phyloP scores from a whole-genome alignment of 495 filamentous ascomycete species.

The Penicillium flavigenum region DNA sequence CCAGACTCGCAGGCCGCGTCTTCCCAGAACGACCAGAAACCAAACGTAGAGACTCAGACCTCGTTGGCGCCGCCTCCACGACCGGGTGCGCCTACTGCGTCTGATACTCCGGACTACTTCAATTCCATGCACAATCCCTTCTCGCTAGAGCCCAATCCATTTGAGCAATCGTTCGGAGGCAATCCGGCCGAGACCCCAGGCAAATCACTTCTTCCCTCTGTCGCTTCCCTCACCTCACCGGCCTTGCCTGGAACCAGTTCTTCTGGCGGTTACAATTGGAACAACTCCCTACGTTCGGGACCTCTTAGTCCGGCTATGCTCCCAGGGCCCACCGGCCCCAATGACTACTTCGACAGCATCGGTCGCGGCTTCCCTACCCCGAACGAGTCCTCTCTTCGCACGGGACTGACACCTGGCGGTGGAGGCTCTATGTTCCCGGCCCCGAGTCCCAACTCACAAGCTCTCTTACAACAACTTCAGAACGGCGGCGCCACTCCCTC shows the following conservation, averaged over 20 bases:
- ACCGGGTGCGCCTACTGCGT: conserved; percentile 56
- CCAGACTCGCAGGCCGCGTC: conserved; percentile 47
- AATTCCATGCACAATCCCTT: conserved; percentile 61
- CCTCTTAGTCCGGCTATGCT: conserved; percentile 98
- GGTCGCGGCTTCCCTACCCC: conserved; percentile 89
- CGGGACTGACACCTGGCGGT: conserved; percentile 90
- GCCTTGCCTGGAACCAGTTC: conserved; percentile 70
- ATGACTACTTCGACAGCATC: conserved; percentile 79
- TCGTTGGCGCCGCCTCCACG: conserved; percentile 77
- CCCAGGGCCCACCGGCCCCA: conserved; percentile 72
- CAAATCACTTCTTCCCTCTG: conserved; percentile 84
- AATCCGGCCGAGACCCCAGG: conserved; percentile 72
- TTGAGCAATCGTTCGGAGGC: conserved; percentile 86
- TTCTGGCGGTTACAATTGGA: conserved; percentile 71
- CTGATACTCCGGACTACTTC: conserved; percentile 77
- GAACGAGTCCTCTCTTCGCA: conserved; percentile 92
- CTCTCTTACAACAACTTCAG: conserved; percentile 73
- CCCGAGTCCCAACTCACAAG: conserved; percentile 81
- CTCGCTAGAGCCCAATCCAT: conserved; percentile 89
- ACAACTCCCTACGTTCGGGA: conserved; percentile 82
- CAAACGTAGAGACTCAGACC: conserved; percentile 44
- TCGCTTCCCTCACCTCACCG: conserved; percentile 89
- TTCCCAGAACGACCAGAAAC: conserved; percentile 45
- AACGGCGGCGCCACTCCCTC: conserved; percentile 82
- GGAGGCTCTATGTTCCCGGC: conserved; percentile 97